phyloP scores from a whole-genome alignment of 106 monocot species.

The Dendrobium catenatum region DNA sequence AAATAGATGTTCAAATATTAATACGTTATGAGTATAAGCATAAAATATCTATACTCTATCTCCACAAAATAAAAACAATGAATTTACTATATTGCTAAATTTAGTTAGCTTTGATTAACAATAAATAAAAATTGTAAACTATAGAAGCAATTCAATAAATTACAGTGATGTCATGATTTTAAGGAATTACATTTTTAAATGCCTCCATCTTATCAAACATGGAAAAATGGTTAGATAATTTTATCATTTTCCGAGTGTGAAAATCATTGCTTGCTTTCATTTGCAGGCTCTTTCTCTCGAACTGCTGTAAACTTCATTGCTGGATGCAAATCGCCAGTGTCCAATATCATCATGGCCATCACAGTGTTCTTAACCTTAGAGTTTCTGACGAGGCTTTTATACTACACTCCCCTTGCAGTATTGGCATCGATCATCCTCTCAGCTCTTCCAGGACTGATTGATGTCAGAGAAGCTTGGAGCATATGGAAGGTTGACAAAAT shows the following conservation, averaged over 20 bases:
- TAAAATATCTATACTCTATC: no score
- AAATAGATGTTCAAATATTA: no score
- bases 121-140: no score
- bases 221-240: no score
- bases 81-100: no score
- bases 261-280: not conserved
- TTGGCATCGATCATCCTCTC: conserved; percentile 70
- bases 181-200: no score
- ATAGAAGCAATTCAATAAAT: no score
- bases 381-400: conserved; percentile 43
- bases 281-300: conserved; percentile 65
- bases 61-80: no score
- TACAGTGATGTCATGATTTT: no score
- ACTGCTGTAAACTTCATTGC: conserved; percentile 70
- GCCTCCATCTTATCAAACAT: no score
- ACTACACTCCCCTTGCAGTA: conserved; percentile 55
- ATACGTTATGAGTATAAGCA: no score
- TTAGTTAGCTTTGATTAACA: no score
- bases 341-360: conserved; percentile 62
- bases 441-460: conserved; percentile 58
- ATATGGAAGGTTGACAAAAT: conserved; percentile 67
- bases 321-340: conserved; percentile 57
- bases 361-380: conserved; percentile 53
- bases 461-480: conserved; percentile 39
- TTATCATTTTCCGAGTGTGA: not conserved